Evolutionary conservation across 148 eudicot genomes (phyloP).

Genomic region (Nepenthes gracilis): DNA sequence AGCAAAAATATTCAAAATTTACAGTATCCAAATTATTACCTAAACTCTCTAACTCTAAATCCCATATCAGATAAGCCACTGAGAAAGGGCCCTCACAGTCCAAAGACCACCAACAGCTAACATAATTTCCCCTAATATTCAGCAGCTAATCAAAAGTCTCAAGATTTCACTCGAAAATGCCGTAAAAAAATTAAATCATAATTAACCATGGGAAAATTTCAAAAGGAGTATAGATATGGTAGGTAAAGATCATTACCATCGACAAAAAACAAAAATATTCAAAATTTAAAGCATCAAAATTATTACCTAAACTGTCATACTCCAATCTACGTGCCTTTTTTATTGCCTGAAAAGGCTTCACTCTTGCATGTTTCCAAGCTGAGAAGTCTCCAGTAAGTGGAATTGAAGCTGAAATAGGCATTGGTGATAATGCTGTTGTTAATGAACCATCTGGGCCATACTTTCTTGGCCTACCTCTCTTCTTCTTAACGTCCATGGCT

Average conservation of each 20-base stretch:
- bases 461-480: constrained; percentile 85
- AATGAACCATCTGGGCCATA: constrained; percentile 58
- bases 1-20: neutral
- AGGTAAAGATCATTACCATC: neutral
- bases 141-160: too few species aligned
- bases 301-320: constrained; percentile 40
- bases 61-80: too few species aligned
- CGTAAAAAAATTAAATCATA: too few species aligned
- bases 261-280: neutral
- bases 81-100: too few species aligned
- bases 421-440: constrained; percentile 55
- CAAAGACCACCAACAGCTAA: too few species aligned
- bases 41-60: too few species aligned
- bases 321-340: constrained; percentile 70
- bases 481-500: constrained; percentile 34
- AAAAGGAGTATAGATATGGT: too few species aligned
- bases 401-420: constrained; percentile 93
- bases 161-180: too few species aligned
- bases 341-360: constrained; percentile 30
- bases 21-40: neutral
- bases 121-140: too few species aligned
- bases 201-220: too few species aligned
- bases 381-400: constrained; percentile 73
- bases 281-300: neutral
- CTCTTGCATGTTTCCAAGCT: constrained; percentile 59